phyloP scores from a whole-genome alignment of 2,329 filamentous ascomycete genomes.

The Trichoderma sp. region DNA sequence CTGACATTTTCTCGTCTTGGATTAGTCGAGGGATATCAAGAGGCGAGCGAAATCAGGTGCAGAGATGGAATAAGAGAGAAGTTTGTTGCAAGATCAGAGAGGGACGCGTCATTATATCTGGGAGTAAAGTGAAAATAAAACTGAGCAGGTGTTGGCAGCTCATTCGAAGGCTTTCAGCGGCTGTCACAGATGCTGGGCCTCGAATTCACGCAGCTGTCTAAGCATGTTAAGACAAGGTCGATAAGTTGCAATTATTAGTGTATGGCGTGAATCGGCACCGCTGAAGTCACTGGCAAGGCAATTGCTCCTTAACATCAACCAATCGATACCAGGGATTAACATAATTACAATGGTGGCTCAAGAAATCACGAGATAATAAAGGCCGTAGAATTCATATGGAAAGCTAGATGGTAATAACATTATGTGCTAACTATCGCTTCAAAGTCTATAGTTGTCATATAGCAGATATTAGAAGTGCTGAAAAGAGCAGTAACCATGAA shows the following conservation, averaged over 20 bases:
- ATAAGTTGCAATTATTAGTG: neutral
- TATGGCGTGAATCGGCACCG: fast-evolving
- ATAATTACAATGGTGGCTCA: neutral
- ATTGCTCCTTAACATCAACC: neutral
- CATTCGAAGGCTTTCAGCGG: neutral
- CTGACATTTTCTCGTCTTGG: neutral
- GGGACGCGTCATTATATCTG: neutral
- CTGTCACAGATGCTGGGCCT: neutral
- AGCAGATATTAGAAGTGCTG: no score
- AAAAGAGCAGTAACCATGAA: no score
- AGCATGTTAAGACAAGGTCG: neutral
- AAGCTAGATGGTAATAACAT: no score
- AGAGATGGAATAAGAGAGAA: neutral
- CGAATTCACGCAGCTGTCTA: neutral
- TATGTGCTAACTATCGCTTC: no score
- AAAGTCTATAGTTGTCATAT: no score
- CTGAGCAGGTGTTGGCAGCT: neutral
- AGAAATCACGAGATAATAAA: no score
- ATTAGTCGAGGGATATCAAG: neutral
- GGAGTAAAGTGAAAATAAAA: neutral
- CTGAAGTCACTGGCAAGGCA: neutral
- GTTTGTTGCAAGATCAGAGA: neutral
- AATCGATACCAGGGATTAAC: neutral
- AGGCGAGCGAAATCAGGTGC: neutral
- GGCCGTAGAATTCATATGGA: no score